These are phyloP conservation scores for Psilocybe mexicana DNA, from an alignment of 1,284 basidiomycete species.

Conservation along the genomic window DNA sequence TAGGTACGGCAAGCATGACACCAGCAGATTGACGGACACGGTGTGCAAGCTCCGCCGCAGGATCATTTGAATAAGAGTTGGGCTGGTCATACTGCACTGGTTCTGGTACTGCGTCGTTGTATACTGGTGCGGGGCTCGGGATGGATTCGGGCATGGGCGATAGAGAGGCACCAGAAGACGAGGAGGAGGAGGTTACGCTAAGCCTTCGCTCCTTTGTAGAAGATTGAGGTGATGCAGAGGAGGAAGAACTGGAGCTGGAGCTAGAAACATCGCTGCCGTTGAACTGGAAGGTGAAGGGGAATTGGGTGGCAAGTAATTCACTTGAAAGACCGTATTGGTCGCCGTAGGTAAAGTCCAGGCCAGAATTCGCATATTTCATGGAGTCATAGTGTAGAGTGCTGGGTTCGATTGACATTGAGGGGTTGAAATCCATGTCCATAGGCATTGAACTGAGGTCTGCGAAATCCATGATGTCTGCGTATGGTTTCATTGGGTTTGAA, in stretches of 20 bases:
- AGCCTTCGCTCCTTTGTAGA: constrained; percentile 39
- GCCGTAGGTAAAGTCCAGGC: constrained; percentile 24
- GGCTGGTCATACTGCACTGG: not conserved
- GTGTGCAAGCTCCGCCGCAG: constrained; percentile 55
- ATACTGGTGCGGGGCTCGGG: constrained; percentile 27
- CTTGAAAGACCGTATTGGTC: constrained; percentile 18
- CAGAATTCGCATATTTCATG: constrained; percentile 12
- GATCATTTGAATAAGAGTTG: constrained; percentile 31
- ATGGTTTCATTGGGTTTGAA: constrained; percentile 30
- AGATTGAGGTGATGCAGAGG: constrained; percentile 28
- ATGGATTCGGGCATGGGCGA: constrained; percentile 44
- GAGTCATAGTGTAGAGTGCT: constrained; percentile 57
- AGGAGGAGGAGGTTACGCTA: constrained; percentile 45
- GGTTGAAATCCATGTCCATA: constrained; percentile 57
- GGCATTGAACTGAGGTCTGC: constrained; percentile 38
- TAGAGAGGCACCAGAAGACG: constrained; percentile 51
- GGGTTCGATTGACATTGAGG: constrained; percentile 60
- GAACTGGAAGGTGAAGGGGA: constrained; percentile 46
- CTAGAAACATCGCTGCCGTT: constrained; percentile 29
- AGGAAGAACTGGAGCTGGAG: constrained; percentile 39
- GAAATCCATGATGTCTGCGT: constrained; percentile 48
- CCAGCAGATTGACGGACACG: constrained; percentile 60
- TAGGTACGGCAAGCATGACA: constrained; percentile 61
- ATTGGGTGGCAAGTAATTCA: constrained; percentile 30
- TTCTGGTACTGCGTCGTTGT: constrained; percentile 24